Evolutionary conservation across 345 rosid species (phyloP), one percentile per base, ranked within the genome.

Genomic region (Camelina laxa): DNA sequence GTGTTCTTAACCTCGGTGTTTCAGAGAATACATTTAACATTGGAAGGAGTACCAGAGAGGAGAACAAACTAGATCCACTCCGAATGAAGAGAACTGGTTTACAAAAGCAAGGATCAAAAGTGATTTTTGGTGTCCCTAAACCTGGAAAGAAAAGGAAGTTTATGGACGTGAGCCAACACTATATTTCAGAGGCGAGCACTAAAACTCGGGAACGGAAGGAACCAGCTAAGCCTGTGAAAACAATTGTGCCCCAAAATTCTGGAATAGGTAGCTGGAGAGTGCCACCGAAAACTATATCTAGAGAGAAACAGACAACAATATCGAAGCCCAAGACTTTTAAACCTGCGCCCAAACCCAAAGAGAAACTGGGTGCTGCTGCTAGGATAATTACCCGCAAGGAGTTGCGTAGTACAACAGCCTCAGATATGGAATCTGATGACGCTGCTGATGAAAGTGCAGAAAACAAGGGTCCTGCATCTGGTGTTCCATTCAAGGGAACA

Each of bases 161-260:
- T 75, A 96, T 96, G 98, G 98, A 96, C 44, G 99, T 96, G 54
- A 92, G 99, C 87, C 91, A 88, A 78, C 99, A 92, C 73, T 92
- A 89, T 55, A 84, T 84, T 79, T 87, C 85, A 45, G 90, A 82
- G 77, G 74, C 82, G 31, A 78, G 79, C 73, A 70, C 75, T 55
- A 83, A 81, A 82, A 75, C 66, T 30, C 79, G 72, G 22, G 88
- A 85, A 71, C 45, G 85, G 51, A 87, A 81, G 75, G 97, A 87
- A 74, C 81, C 92, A 1, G 77, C 76, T 30, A 92, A 89, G 82
- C 83, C 85, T 83, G 45, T 89, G 7, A 89, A 85, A 78, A 73
- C 87, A 70, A 65, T 84, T 68, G 87, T 84, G 82, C 90, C 97
- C 80, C 97, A 81, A 77, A 83, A 77, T 81, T 70, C 87, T 16